Evolutionary conservation across 176 grass and related monocot species (phyloP), one percentile per base, ranked within the genome.

Genomic region (Hyparrhenia diplandra): DNA sequence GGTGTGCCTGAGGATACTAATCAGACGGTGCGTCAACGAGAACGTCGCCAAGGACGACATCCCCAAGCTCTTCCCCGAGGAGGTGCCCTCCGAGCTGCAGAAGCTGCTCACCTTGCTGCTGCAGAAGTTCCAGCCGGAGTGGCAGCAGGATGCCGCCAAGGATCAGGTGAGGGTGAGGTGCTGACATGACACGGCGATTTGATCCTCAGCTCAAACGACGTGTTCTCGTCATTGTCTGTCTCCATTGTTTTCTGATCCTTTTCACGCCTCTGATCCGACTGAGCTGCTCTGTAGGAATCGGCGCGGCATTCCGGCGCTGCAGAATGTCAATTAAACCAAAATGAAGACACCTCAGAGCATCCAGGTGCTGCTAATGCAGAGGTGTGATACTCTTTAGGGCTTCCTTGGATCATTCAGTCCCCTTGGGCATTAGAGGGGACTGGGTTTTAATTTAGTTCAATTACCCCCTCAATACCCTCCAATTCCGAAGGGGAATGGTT

Each of bases 81-180:
- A 94, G 68, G 90, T 94, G 23, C 64, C 67, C n/a, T 88, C 92
- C 30, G 90, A 98, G 81, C 23, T 98, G 67, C 92, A 94, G 35
- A 91, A 87, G 77, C 73, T 94, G 79, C 88, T 98, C 69, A 91
- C 90, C 5, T 85, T 98, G 83, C 88, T 98, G 25, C 88, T 98
- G 40, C 92, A 94, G 77, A 98, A 98, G 73, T 98, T 98, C 76
- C 95, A 94, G 67, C 79, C 87, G 6, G 88, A 92, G 46, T 98
- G 95, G 92, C 89, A 78, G 54, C 84, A 86, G 28, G 95, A 94
- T 47, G 82, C 40, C 46, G 64, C 63, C 0, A 97, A 97, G 84
- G 89, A 97, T 84, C 86, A 86, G 87, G 94, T 97, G 82, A 71
- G 30, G 21, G 4, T 32, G 6, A 74, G 8, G 13, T 5, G 39